phyloP scores from a whole-genome alignment of 805 yeast species.

The Candida berthetii region DNA sequence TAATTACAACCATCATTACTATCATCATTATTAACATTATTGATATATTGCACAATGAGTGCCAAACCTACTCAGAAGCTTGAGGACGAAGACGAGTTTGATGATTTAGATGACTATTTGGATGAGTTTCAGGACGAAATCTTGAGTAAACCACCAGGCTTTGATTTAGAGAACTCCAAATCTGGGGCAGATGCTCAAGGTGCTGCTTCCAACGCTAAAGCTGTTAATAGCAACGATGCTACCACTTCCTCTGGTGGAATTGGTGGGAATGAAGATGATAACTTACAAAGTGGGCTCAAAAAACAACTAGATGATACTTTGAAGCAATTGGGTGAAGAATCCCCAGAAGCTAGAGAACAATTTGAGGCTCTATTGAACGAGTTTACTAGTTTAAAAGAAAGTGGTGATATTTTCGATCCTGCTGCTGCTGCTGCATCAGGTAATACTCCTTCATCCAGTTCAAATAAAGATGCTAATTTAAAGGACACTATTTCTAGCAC shows the following conservation, averaged over 20 bases:
- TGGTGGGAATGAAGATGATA: conserved; percentile 19
- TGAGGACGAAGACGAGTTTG: conserved; percentile 41
- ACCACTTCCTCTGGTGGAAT: conserved; percentile 1
- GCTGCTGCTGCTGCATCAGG: conserved; percentile 4
- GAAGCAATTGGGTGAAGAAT: conserved; percentile 31
- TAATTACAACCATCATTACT: not conserved
- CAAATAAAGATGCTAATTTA: conserved; percentile 31
- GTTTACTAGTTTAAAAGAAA: conserved; percentile 18
- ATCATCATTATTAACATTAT: too few species aligned
- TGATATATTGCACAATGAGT: too few species aligned
- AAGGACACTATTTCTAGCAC: conserved; percentile 77
- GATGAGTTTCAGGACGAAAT: conserved; percentile 80
- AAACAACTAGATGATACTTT: conserved; percentile 21
- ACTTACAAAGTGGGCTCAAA: conserved; percentile 26
- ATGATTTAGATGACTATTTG: conserved; percentile 76
- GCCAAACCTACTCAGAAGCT: not conserved
- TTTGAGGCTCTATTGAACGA: conserved; percentile 37
- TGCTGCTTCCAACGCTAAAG: conserved; percentile 3
- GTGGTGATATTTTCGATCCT: conserved; percentile 2
- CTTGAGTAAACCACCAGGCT: conserved; percentile 36
- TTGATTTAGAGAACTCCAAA: conserved; percentile 8
- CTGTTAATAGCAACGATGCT: not conserved
- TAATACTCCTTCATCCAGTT: conserved; percentile 1
- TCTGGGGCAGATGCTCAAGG: conserved; percentile 9
- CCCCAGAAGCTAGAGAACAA: conserved; percentile 45